Evolutionary conservation across 768 basidiomycete species (phyloP).

Genomic region (Candolleomyces aberdarensis): DNA sequence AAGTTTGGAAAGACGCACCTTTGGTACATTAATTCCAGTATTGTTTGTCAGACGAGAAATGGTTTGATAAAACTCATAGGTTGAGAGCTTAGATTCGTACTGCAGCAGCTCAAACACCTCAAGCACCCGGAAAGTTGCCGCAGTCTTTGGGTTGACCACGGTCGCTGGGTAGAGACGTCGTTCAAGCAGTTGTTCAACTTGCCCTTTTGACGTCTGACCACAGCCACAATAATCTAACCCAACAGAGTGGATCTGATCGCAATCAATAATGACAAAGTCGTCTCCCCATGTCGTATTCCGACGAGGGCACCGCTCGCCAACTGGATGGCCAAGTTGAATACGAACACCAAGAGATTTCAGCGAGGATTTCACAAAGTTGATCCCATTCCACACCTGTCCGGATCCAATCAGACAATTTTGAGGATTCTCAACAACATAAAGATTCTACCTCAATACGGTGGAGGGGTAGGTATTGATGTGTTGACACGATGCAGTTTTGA

Average conservation of each 20-base stretch:
- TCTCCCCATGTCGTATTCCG: background rate
- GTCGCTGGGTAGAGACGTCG: background rate
- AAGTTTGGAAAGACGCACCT: too few relatives aligned
- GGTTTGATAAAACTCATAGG: constrained; percentile 23
- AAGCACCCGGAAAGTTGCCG: background rate
- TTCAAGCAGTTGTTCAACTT: background rate
- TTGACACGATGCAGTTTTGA: background rate
- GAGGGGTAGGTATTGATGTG: background rate
- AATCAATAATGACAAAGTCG: background rate
- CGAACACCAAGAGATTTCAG: background rate
- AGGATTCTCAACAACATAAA: too few relatives aligned
- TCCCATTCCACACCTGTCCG: background rate
- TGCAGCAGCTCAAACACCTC: background rate
- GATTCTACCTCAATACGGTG: background rate
- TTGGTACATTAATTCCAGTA: constrained; percentile 12
- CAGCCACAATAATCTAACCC: background rate
- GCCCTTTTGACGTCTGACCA: background rate
- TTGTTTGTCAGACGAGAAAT: constrained; percentile 23
- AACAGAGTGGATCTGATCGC: background rate
- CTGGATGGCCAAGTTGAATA: background rate
- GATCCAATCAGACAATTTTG: too few relatives aligned
- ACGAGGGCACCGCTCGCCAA: background rate
- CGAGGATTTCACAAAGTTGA: background rate
- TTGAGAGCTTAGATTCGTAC: constrained; percentile 21
- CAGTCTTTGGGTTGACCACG: background rate